Evolutionary conservation across 441 rosid species (phyloP).

Genomic region (Adansonia rubrostipa): DNA sequence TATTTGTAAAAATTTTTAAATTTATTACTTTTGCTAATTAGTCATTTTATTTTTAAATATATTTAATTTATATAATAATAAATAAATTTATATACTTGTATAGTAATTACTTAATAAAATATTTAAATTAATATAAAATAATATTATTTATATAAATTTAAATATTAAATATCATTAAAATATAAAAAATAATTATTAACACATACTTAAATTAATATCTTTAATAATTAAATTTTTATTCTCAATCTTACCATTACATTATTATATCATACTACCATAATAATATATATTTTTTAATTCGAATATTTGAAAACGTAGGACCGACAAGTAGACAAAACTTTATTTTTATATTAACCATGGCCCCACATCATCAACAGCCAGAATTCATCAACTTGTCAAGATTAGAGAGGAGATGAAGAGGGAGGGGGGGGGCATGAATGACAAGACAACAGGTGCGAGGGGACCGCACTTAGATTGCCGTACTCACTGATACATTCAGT

Average conservation of each 20-base stretch:
- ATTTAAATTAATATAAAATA: too few relatives aligned
- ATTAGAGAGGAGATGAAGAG: neutral
- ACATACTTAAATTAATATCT: too few relatives aligned
- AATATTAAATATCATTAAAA: too few relatives aligned
- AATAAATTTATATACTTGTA: too few relatives aligned
- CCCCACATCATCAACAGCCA: neutral
- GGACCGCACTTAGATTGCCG: neutral
- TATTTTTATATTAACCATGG: neutral
- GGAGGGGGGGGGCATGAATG: constrained; percentile 37
- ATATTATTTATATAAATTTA: too few relatives aligned
- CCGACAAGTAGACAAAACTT: neutral
- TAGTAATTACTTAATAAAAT: too few relatives aligned
- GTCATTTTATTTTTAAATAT: too few relatives aligned
- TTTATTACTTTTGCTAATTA: too few relatives aligned
- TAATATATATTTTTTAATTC: too few relatives aligned
- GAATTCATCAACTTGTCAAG: neutral
- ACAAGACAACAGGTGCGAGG: constrained; percentile 23
- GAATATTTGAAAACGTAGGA: neutral
- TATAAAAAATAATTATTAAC: too few relatives aligned
- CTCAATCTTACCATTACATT: neutral
- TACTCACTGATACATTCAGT: neutral
- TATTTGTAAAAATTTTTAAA: too few relatives aligned
- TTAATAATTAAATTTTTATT: neutral
- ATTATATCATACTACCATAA: neutral
- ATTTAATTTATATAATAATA: too few relatives aligned